Percentiles rank a stretch among this genome's conserved stretches.
phyloP scores from a whole-genome alignment of 495 filamentous ascomycete species.

The Penicillium soppii region DNA sequence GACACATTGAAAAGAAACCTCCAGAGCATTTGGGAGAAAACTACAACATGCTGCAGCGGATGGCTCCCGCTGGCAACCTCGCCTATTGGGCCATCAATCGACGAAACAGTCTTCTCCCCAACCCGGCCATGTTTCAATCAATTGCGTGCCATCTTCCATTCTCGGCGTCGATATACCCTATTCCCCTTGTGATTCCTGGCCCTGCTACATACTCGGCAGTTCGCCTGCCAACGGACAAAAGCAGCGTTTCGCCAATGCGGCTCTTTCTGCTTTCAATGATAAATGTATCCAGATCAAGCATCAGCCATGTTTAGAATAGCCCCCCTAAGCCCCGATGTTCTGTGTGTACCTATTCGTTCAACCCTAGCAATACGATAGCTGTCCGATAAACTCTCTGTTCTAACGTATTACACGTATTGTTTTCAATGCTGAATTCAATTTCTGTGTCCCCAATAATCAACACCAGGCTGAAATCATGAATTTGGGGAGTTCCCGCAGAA shows the following conservation, averaged over 20 bases:
- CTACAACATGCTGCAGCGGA: neutral
- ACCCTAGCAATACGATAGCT: neutral
- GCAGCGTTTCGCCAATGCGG: neutral
- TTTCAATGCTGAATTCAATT: too few species aligned
- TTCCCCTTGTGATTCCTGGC: neutral
- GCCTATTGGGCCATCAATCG: neutral
- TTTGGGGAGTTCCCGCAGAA: neutral
- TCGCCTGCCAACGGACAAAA: neutral
- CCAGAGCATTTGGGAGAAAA: neutral
- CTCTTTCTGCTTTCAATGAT: neutral
- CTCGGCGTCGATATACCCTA: neutral
- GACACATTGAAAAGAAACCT: too few species aligned
- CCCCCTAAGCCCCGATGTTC: neutral
- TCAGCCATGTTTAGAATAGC: neutral
- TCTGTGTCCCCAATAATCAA: too few species aligned
- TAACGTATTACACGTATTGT: neutral
- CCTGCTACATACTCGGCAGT: neutral
- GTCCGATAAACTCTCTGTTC: neutral
- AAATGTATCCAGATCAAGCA: neutral
- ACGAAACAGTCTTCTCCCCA: neutral
- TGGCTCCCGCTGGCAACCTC: neutral
- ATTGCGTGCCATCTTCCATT: neutral
- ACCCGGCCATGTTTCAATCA: neutral
- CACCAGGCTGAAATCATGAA: too few species aligned
- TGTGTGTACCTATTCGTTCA: neutral